Evolutionary conservation across 2,329 filamentous ascomycete genomes (phyloP), one percentile per base, ranked within the genome.

Genomic region (Colletotrichum sp.): DNA sequence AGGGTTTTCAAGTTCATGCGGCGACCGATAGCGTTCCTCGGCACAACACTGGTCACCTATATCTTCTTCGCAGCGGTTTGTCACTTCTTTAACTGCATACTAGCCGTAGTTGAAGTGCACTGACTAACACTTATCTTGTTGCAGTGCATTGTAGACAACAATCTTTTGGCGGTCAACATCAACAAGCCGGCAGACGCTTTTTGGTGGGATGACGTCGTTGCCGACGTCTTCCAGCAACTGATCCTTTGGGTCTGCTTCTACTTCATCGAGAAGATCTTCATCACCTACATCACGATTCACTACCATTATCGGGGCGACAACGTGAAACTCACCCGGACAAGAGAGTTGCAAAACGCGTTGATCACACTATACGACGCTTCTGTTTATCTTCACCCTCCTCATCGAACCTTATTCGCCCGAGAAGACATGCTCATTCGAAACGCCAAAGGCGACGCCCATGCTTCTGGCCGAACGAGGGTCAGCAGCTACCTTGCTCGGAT

Each of bases 241-340:
- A 78, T 69, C 1, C 78, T 83, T 8, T 83, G 81, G 81, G 78
- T 78, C 3, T 69, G 66, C 16, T 81, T 82, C 55, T 83, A 83
- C 76, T 68, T 81, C 6, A 25, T 81, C 29, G 80, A 81, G 68
- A 83, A 82, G 72, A 66, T 81, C 4, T n/a, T 79, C n/a, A 81
- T 82, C 34, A 76, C 80, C 22, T 83, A 82, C 69, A 77, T 82
- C 65, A 78, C 80, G 12, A 78, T 83, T 34, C 81, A 83, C 69
- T 83, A 81, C 49, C 81, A 83, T 68, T 80, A 79, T 39, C 80
- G 81, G 22, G 79, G 77, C 6, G 75, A 80, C 62, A 71, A 79
- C 15, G 73, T 55, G 22, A 78, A 70, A 13, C 55, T 76, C 39
- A n/a, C 22, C 9, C 57, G 49, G 15, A 73, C 71, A 25, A 82